Evolutionary conservation across 2,329 filamentous ascomycete species (phyloP).

Genomic region (Paracoccidioides brasiliensis): DNA sequence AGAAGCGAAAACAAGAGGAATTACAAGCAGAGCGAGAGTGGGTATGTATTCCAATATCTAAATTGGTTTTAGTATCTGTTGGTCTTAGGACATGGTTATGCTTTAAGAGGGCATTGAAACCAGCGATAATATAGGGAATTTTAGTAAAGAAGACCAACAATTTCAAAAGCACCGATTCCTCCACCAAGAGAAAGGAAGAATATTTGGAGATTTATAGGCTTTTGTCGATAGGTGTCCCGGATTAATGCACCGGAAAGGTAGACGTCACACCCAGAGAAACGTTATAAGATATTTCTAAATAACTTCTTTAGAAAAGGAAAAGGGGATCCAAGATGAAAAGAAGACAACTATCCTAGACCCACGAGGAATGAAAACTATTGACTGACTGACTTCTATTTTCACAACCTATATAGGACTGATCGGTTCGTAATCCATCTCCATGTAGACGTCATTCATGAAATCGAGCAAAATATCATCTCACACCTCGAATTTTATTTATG

Average conservation of each 20-base stretch:
- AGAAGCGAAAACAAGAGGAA: not conserved
- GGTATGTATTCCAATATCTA: not conserved
- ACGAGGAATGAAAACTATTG: not conserved
- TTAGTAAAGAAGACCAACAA: not conserved
- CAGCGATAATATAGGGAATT: not conserved
- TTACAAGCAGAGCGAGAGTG: not conserved
- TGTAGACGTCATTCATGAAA: not conserved
- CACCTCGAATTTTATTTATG: constrained; percentile 6
- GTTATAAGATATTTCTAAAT: not conserved
- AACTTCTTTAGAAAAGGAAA: not conserved
- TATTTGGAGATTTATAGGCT: not conserved
- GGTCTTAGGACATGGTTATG: not conserved
- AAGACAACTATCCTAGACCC: not conserved
- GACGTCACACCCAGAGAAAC: not conserved
- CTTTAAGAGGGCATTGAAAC: not conserved
- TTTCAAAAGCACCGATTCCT: not conserved
- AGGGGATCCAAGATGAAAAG: not conserved
- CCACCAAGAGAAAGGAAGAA: not conserved
- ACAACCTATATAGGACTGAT: not conserved
- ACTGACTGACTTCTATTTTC: not conserved
- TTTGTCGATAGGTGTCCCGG: not conserved
- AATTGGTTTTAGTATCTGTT: not conserved
- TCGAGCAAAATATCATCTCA: not conserved
- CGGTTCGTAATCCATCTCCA: not conserved
- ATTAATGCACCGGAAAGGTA: not conserved